A percentile compares a stretch with the other conserved stretches of the same genome.
phyloP scores from a whole-genome alignment of 495 filamentous ascomycete species.

The Beverwykella pulmonaria region DNA sequence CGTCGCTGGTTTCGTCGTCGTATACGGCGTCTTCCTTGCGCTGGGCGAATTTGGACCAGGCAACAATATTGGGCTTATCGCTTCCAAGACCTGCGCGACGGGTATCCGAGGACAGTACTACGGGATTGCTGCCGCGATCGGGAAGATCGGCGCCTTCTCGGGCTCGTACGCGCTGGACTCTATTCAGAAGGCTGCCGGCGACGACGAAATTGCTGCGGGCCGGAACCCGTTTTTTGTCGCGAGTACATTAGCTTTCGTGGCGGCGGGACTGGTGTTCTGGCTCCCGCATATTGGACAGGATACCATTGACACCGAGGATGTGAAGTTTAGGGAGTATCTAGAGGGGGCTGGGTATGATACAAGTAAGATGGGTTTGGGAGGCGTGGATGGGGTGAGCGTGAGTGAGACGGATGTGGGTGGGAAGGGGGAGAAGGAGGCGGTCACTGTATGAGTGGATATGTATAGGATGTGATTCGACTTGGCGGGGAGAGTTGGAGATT shows the following conservation, averaged over 20 bases:
- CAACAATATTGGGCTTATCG: conserved; percentile 86
- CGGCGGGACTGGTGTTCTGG: conserved; percentile 38
- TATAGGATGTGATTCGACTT: no score
- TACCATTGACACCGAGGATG: conserved; percentile 47
- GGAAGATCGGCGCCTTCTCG: conserved; percentile 90
- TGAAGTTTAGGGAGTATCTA: conserved; percentile 69
- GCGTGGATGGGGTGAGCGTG: background rate
- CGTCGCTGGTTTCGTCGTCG: conserved; percentile 75
- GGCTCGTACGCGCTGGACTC: conserved; percentile 80
- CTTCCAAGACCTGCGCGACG: conserved; percentile 85
- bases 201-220: conserved; percentile 59
- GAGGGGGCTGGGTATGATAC: conserved; percentile 71
- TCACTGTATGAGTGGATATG: no score
- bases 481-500: no score
- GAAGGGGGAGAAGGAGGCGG: background rate
- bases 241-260: conserved; percentile 42
- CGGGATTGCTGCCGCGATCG: conserved; percentile 79
- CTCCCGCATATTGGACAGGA: conserved; percentile 48
- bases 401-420: background rate
- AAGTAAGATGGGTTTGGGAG: conserved; percentile 60
- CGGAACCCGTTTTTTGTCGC: conserved; percentile 65
- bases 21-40: conserved; percentile 78
- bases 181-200: conserved; percentile 63
- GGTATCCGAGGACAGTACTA: conserved; percentile 89
- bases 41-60: conserved; percentile 87